Evolutionary conservation across 2,329 filamentous ascomycete species (phyloP), one percentile per base, ranked within the genome.

Genomic region (Penicillium olsonii): DNA sequence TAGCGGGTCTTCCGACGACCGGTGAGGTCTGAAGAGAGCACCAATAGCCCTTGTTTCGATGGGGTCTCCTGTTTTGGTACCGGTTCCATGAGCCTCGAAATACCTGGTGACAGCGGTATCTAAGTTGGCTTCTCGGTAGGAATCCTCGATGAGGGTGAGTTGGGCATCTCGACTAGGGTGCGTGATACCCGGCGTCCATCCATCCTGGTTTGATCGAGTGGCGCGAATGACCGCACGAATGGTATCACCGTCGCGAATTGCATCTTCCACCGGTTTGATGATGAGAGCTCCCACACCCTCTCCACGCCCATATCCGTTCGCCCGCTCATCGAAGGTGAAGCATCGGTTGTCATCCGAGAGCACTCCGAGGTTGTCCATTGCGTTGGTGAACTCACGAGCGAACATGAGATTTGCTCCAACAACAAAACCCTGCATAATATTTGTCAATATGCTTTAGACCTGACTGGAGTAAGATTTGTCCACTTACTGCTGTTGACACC

Each of bases 31-130:
- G 22, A 6, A 37, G 18, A 6, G 7, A 12, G 24, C 9, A 1
- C 53, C 53, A 8, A 55, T 41, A 1, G 52, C 54, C 7, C 37
- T 40, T 7, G 35, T 37, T 38, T 59, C 56, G 1, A 55, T 52
- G n/a, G 53, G 55, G 41, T 61, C 58, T 5, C 58, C 56, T 2
- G 45, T 48, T 6, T 45, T 38, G 0, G 55, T 58, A n/a, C 56
- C 56, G 1, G 56, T 61, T 12, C 54, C 59, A 37, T 62, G 57
- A 12, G 57, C 53, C 35, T 62, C 59, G 8, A 60, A 22, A 37
- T 52, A 50, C 2, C 51, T 26, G 1, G 57, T 58, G 12, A 46
- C 37, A 10, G 27, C 29, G 4, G 50, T 24, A 15, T 37, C 12
- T 2, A 55, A 22, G 2, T 37, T 29, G 0, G 39, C 49, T 18